Evolutionary conservation across 2,329 filamentous ascomycete species (phyloP), one percentile per base, ranked within the genome.

Genomic region (Nectriaceae sp.): DNA sequence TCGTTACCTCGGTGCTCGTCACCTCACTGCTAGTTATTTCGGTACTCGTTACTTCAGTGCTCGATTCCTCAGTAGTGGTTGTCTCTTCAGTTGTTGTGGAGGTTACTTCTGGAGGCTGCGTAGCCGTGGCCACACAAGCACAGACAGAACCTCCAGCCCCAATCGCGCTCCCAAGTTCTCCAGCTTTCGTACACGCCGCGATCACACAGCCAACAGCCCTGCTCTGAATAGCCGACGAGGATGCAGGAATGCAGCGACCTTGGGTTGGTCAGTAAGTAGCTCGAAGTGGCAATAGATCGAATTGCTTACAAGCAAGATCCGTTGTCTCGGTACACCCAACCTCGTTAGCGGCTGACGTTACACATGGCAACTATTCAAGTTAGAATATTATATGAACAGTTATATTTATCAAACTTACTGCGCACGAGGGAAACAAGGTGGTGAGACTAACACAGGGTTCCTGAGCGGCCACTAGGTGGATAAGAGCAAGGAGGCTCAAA

Each of bases 311-410:
- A 11, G 44, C 50, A 35, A 62, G 48, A 42, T 63, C 61, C 5
- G 49, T 50, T 2, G 47, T 26, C 21, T 57, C 47, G 22, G 57
- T 59, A 46, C 61, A 63, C 20, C 61, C 61, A 18, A 62, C 56
- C 18, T 41, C 31, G 2, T 53, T 54, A 5, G 53, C 59, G 20
- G 59, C 61, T 18, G 45, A 50, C 16, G 44, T 52, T 21, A 62
- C 46, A 47, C 61, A 63, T 20, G 53, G 43, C 15, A 57, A 50
- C 60, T 61, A 21, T n/a, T 13, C 11, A 13, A 33, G 42, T 44
- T 19, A 47, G 29, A 15, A 44, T 6, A 19, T 44, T 24, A 15
- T 6, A 5, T 3, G 10, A 24, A 15, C 22, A 18, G 40, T 29
- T 13, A 40, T 2, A 13, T 21, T 4, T n/a, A 4, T n/a, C n/a